Conservation (phyloP, 495 filamentous ascomycete genomes). For the Oleoguttula mirabilis region DNA sequence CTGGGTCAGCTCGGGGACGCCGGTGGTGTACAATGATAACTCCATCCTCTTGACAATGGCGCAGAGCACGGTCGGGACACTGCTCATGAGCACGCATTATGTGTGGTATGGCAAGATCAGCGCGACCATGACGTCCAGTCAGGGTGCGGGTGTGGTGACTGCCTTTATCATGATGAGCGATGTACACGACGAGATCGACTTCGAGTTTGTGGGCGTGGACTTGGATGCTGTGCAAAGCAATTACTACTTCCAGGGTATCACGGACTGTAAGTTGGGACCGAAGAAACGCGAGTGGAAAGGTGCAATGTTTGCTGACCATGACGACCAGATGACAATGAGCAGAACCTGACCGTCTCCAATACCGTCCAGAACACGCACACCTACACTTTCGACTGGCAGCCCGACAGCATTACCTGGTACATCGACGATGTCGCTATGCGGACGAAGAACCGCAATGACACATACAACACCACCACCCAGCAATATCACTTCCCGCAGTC, state of each 20-base stretch:
- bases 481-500: conserved; percentile 86
- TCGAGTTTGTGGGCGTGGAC: conserved; percentile 81
- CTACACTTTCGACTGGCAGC: conserved; percentile 89
- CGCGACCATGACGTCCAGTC: conserved; percentile 73
- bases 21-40: conserved; percentile 48
- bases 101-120: conserved; percentile 96
- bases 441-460: conserved; percentile 57
- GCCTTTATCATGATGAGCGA: conserved; percentile 92
- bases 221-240: conserved; percentile 74
- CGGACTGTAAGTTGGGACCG: conserved; percentile 61
- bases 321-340: conserved; percentile 10
- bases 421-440: conserved; percentile 70
- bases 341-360: conserved; percentile 59
- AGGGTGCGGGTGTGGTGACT: conserved; percentile 78
- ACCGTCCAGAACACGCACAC: conserved; percentile 74
- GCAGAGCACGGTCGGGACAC: conserved; percentile 65
- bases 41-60: conserved; percentile 78
- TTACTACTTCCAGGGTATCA: conserved; percentile 92
- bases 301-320: neutral
- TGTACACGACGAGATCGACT: conserved; percentile 97
- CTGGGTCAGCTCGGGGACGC: conserved; percentile 77
- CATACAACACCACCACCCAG: conserved; percentile 73
- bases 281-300: neutral
- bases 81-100: conserved; percentile 76
- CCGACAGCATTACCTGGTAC: conserved; percentile 71